Evolutionary conservation across 768 basidiomycete genomes (phyloP).

Genomic region (Lactarius vividus): DNA sequence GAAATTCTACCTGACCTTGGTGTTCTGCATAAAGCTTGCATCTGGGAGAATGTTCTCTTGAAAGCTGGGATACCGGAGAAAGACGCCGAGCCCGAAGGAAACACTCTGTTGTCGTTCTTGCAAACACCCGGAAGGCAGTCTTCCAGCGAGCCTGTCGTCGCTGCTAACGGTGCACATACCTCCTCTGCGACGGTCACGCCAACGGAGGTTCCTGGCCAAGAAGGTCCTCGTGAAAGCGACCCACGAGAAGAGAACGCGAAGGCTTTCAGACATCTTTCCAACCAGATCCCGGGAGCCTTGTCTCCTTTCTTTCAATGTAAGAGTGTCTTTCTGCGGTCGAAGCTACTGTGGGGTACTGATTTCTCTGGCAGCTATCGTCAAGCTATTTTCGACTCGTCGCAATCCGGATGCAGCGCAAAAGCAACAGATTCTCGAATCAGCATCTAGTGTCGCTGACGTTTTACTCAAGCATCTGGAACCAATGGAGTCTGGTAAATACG

Average conservation of each 20-base stretch:
- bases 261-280: slow-evolving; percentile 76
- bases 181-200: slow-evolving; percentile 27
- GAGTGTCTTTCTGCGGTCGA: not conserved
- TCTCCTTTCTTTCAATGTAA: slow-evolving; percentile 87
- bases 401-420: slow-evolving; percentile 73
- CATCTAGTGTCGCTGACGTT: slow-evolving; percentile 65
- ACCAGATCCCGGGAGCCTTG: slow-evolving; percentile 69
- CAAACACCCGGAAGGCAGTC: slow-evolving; percentile 47
- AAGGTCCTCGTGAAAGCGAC: slow-evolving; percentile 39
- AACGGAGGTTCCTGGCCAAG: slow-evolving; percentile 27
- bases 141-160: slow-evolving; percentile 16
- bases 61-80: slow-evolving; percentile 51
- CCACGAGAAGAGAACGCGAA: slow-evolving; percentile 64
- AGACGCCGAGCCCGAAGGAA: slow-evolving; percentile 40
- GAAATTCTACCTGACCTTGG: slow-evolving; percentile 73
- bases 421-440: slow-evolving; percentile 71
- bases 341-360: slow-evolving; percentile 5
- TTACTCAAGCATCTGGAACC: slow-evolving; percentile 67
- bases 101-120: slow-evolving; percentile 44
- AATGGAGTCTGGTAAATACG: slow-evolving; percentile 50
- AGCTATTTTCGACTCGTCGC: slow-evolving; percentile 80
- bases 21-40: slow-evolving; percentile 71
- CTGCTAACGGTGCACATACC: slow-evolving; percentile 29
- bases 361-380: slow-evolving; percentile 63
- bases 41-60: slow-evolving; percentile 85